Conservation (phyloP, 495 filamentous ascomycete genomes). For the Clohesyomyces aquaticus region DNA sequence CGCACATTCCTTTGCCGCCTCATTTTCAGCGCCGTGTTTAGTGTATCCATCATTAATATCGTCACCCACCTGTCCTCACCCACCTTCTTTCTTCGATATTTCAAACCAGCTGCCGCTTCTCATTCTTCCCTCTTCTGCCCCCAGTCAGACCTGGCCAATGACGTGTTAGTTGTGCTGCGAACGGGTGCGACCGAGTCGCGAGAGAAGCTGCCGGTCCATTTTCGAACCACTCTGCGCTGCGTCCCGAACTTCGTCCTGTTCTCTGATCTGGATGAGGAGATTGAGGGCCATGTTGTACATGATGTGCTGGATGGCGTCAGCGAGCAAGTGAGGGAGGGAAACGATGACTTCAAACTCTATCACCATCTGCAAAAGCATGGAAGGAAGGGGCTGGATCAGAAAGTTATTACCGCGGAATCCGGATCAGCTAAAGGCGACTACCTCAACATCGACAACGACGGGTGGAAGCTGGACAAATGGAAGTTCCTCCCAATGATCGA, state of each 20-base stretch:
- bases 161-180: slow-evolving; percentile 47
- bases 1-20: slow-evolving; percentile 29
- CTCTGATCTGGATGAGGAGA: slow-evolving; percentile 47
- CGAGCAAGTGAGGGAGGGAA: slow-evolving; percentile 13
- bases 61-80: slow-evolving; percentile 22
- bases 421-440: slow-evolving; percentile 35
- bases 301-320: slow-evolving; percentile 47
- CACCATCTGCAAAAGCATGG: slow-evolving; percentile 29
- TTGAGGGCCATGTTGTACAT: slow-evolving; percentile 46
- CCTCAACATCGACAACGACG: slow-evolving; percentile 32
- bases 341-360: slow-evolving; percentile 41
- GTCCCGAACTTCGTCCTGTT: slow-evolving; percentile 44
- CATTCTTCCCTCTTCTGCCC: slow-evolving; percentile 20
- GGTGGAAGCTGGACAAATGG: slow-evolving; percentile 43
- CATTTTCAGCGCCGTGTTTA: slow-evolving; percentile 32
- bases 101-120: slow-evolving; percentile 13
- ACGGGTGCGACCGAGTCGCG: slow-evolving; percentile 49
- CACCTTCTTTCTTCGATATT: slow-evolving; percentile 32
- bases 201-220: slow-evolving; percentile 47
- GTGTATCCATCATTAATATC: slow-evolving; percentile 32
- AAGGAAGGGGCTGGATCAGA: slow-evolving; percentile 27
- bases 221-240: slow-evolving; percentile 32
- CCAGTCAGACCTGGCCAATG: slow-evolving; percentile 29
- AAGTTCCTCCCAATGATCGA: slow-evolving; percentile 41
- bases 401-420: slow-evolving; percentile 25